These are phyloP conservation scores for Phaeosphaeriaceae sp. DNA, from an alignment of 2,329 filamentous ascomycete genomes.

Conservation along the genomic window DNA sequence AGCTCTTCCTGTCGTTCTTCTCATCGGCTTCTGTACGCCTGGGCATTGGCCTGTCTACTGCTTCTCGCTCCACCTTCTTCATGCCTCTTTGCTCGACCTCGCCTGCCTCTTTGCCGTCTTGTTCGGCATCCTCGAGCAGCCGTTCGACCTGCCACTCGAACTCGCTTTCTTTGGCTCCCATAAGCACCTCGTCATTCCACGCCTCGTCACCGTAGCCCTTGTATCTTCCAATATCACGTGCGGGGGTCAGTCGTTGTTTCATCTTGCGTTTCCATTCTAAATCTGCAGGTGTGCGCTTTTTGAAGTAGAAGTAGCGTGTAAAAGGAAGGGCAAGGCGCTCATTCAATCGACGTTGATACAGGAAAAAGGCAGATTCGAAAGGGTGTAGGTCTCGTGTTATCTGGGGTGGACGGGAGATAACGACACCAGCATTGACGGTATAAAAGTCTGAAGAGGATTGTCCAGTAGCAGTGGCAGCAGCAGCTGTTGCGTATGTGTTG, in stretches of 20 bases:
- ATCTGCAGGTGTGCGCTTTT: slow-evolving; percentile 81
- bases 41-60: slow-evolving; percentile 72
- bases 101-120: slow-evolving; percentile 53
- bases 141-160: slow-evolving; percentile 70
- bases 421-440: slow-evolving; percentile 66
- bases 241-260: slow-evolving; percentile 74
- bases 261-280: slow-evolving; percentile 91
- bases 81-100: slow-evolving; percentile 41
- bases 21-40: slow-evolving; percentile 80
- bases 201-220: slow-evolving; percentile 73
- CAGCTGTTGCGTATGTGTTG: slow-evolving; percentile 41
- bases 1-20: slow-evolving; percentile 73
- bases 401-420: slow-evolving; percentile 86
- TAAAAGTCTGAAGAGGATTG: slow-evolving; percentile 51
- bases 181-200: slow-evolving; percentile 90
- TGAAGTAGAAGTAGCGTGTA: slow-evolving; percentile 92
- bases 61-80: slow-evolving; percentile 60
- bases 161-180: slow-evolving; percentile 72
- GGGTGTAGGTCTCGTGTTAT: slow-evolving; percentile 82
- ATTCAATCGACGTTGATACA: slow-evolving; percentile 96
- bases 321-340: slow-evolving; percentile 90
- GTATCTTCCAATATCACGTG: slow-evolving; percentile 86
- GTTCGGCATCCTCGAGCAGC: slow-evolving; percentile 75
- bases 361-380: slow-evolving; percentile 92
- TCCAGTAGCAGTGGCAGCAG: slow-evolving; percentile 45